Conservation (phyloP, 179 eudicot genomes). For the Camellia oleifera region DNA sequence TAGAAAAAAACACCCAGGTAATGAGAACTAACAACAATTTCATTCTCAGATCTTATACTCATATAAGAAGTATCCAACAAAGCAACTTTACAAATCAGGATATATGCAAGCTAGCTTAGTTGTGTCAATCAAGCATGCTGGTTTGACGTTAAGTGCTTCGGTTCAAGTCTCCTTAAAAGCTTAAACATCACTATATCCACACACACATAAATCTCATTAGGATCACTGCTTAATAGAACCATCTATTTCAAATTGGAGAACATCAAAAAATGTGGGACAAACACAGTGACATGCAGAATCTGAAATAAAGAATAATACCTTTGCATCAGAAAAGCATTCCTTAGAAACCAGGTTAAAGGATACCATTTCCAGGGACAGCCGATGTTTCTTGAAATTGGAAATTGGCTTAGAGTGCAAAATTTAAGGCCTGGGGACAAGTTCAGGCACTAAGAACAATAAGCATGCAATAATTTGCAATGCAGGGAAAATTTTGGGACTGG, state of each 20-base stretch:
- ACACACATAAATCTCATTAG: background rate
- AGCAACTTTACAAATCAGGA: background rate
- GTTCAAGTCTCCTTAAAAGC: background rate
- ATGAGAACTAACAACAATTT: background rate
- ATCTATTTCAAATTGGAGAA: background rate
- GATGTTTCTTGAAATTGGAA: background rate
- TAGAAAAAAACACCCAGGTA: background rate
- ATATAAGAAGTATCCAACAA: background rate
- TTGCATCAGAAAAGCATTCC: background rate
- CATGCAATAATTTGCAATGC: background rate
- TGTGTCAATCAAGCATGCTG: background rate
- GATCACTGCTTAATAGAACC: conserved; percentile 1
- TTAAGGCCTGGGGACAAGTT: background rate
- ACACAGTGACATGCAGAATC: background rate
- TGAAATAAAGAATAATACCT: background rate
- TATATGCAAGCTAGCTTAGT: background rate
- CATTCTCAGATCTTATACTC: background rate
- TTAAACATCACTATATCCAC: background rate
- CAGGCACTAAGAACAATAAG: background rate
- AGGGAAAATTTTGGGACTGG: background rate
- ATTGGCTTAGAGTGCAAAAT: background rate
- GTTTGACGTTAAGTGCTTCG: background rate
- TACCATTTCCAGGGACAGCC: background rate
- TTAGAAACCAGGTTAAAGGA: background rate
- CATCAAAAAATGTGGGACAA: background rate